Percentiles rank a stretch among this genome's conserved stretches.
phyloP scores from a whole-genome alignment of 352 stramenopile genomes.

The Pythium aquatile region DNA sequence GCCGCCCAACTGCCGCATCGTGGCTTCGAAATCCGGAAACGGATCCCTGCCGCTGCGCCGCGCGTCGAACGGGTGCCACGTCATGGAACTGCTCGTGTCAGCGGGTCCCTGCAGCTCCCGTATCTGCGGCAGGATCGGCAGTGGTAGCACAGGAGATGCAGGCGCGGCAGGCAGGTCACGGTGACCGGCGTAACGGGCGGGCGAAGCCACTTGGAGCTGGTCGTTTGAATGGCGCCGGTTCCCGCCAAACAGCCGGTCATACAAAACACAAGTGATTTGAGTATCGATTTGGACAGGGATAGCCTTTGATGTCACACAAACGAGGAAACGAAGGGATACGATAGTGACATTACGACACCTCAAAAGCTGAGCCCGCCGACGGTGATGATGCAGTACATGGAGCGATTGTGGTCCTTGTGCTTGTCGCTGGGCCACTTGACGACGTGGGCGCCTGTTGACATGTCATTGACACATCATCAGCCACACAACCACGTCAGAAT shows the following conservation, averaged over 20 bases:
- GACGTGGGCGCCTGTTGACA: conserved; percentile 53
- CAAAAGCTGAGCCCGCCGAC: conserved; percentile 84
- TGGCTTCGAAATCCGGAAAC: conserved; percentile 48
- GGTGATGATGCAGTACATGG: conserved; percentile 89
- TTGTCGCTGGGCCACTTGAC: conserved; percentile 91
- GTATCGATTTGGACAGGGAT: not conserved
- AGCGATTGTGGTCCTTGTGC: conserved; percentile 87
- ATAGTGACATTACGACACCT: conserved; percentile 6
- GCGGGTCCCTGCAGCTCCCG: not conserved
- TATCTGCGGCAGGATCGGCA: not conserved
- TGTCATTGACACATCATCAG: not conserved
- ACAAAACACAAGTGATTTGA: no score
- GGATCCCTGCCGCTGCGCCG: conserved; percentile 35
- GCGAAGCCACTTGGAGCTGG: no score
- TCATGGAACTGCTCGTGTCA: not conserved
- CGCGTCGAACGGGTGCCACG: conserved; percentile 49
- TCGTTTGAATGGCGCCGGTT: no score
- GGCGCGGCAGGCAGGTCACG: no score
- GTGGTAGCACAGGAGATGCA: no score
- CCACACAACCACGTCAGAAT: not conserved
- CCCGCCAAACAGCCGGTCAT: no score
- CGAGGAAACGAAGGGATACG: not conserved
- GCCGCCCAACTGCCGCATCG: conserved; percentile 29
- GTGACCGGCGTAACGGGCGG: not conserved
- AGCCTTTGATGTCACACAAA: not conserved